phyloP scores from a whole-genome alignment of 495 filamentous ascomycete species.

The Durotheca rogersii region DNA sequence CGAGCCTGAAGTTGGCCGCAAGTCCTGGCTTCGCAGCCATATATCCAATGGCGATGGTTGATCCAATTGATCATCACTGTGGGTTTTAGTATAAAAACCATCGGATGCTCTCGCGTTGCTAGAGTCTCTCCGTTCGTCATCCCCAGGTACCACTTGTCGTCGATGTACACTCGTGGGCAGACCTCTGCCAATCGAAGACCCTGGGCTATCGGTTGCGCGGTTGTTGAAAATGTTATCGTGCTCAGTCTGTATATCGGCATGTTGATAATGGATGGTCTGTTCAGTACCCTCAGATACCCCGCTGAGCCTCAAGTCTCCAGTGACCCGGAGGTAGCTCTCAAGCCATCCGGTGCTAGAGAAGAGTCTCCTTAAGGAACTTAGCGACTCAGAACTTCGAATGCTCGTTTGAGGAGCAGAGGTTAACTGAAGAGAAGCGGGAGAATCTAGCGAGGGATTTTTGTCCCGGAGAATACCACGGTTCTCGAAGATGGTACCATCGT shows the following conservation, averaged over 20 bases:
- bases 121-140: constrained; percentile 9
- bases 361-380: constrained; percentile 44
- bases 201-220: background rate
- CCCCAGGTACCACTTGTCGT: background rate
- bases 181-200: background rate
- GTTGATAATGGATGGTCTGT: background rate
- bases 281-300: background rate
- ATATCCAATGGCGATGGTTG: constrained; percentile 41
- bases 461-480: constrained; percentile 10
- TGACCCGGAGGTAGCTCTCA: constrained; percentile 26
- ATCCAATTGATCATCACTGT: constrained; percentile 14
- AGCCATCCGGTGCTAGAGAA: constrained; percentile 42
- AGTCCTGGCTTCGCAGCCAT: constrained; percentile 46
- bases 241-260: constrained; percentile 3
- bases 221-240: constrained; percentile 12
- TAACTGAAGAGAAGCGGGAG: constrained; percentile 36
- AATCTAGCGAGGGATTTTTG: constrained; percentile 26
- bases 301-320: constrained; percentile 3
- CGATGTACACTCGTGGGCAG: background rate
- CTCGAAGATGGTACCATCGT: constrained; percentile 9
- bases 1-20: constrained; percentile 32
- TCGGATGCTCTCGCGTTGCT: constrained; percentile 1
- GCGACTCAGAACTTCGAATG: constrained; percentile 34
- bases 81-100: constrained; percentile 16
- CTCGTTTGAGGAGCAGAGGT: constrained; percentile 34